Conservation (phyloP, 768 basidiomycete species). For the Lactifluus subvellereus region DNA sequence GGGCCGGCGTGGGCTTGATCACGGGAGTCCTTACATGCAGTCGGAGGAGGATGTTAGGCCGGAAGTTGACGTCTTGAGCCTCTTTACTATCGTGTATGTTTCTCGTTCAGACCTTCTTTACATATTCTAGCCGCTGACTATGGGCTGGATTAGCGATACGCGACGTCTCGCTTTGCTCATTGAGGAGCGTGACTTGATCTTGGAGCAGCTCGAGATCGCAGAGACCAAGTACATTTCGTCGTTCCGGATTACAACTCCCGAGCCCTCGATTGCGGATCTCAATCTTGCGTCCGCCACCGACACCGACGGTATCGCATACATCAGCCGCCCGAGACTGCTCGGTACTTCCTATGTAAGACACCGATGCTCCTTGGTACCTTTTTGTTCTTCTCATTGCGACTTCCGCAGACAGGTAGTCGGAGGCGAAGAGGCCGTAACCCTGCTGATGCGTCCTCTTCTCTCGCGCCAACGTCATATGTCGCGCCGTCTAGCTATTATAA, state of each 20-base stretch:
- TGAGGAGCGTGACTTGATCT: constrained; percentile 65
- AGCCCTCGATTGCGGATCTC: constrained; percentile 62
- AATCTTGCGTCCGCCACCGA: constrained; percentile 30
- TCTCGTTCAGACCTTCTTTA: neutral
- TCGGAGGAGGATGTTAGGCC: constrained; percentile 37
- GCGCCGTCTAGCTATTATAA: constrained; percentile 79
- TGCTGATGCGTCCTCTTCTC: constrained; percentile 62
- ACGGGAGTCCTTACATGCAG: constrained; percentile 7
- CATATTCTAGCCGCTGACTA: constrained; percentile 9
- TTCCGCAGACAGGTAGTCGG: constrained; percentile 34
- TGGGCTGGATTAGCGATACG: constrained; percentile 50
- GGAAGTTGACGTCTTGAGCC: constrained; percentile 62
- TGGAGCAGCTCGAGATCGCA: constrained; percentile 77
- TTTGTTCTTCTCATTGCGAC: neutral
- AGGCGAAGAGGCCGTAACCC: constrained; percentile 50
- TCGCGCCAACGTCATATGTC: constrained; percentile 70
- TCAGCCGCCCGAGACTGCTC: constrained; percentile 64
- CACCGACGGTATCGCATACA: constrained; percentile 47
- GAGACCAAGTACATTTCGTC: constrained; percentile 74
- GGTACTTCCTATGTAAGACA: constrained; percentile 27
- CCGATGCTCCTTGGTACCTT: neutral
- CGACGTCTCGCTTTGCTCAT: constrained; percentile 61
- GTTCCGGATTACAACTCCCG: constrained; percentile 66
- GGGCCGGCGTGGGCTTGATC: neutral
- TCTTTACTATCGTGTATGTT: constrained; percentile 70